phyloP scores from a whole-genome alignment of 352 stramenopile genomes.

The Phytophthora crassamura region DNA sequence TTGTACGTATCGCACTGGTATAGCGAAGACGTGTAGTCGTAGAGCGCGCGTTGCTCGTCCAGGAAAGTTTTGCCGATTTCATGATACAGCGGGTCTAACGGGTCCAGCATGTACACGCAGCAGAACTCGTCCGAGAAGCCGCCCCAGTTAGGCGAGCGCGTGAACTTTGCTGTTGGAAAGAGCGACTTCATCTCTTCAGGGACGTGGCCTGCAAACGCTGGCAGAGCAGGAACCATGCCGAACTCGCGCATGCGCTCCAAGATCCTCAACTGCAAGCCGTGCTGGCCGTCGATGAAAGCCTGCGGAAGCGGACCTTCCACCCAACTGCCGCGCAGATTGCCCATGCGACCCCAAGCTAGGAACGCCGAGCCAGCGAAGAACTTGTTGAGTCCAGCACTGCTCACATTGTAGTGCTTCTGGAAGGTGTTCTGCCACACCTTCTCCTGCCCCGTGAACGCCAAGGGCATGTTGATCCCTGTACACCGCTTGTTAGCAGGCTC shows the following conservation, averaged over 20 bases:
- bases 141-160: slow-evolving; percentile 81
- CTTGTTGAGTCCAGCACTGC: slow-evolving; percentile 75
- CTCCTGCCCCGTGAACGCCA: slow-evolving; percentile 92
- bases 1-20: slow-evolving; percentile 89
- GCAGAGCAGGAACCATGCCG: slow-evolving; percentile 91
- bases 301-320: slow-evolving; percentile 84
- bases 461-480: slow-evolving; percentile 88
- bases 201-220: slow-evolving; percentile 90
- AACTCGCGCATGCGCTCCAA: slow-evolving; percentile 86
- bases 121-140: slow-evolving; percentile 83
- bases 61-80: slow-evolving; percentile 86
- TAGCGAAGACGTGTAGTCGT: slow-evolving; percentile 76
- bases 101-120: slow-evolving; percentile 86
- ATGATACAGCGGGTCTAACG: slow-evolving; percentile 82
- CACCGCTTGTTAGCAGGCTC: background rate
- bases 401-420: slow-evolving; percentile 79
- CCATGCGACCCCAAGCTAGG: slow-evolving; percentile 90
- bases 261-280: slow-evolving; percentile 79
- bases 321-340: slow-evolving; percentile 89
- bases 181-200: slow-evolving; percentile 79
- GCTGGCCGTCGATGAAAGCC: slow-evolving; percentile 87
- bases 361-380: slow-evolving; percentile 92
- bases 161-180: slow-evolving; percentile 82
- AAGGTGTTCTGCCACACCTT: slow-evolving; percentile 91
- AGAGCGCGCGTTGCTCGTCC: slow-evolving; percentile 63